Evolutionary conservation across 2,329 filamentous ascomycete genomes (phyloP).

Genomic region (Colletotrichum sojae): DNA sequence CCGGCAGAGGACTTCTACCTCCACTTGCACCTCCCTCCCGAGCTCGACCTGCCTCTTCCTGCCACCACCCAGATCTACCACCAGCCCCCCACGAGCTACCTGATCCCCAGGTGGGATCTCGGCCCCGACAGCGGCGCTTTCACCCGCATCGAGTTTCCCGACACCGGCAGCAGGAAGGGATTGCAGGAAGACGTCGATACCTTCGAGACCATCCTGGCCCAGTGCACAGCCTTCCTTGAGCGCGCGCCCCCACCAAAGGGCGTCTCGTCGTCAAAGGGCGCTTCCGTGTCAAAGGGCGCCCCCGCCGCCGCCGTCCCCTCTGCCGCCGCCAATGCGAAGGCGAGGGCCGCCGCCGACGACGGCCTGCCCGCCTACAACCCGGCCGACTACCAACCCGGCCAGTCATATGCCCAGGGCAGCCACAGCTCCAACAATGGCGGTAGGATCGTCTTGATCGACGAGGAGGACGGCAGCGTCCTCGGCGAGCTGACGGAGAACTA

Average conservation of each 20-base stretch:
- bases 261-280: slow-evolving; percentile 50
- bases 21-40: slow-evolving; percentile 92
- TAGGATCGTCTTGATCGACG: slow-evolving; percentile 92
- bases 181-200: slow-evolving; percentile 95
- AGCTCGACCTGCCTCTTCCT: slow-evolving; percentile 92
- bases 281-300: slow-evolving; percentile 20
- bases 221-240: slow-evolving; percentile 96
- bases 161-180: slow-evolving; percentile 77
- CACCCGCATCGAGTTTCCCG: slow-evolving; percentile 91
- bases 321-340: slow-evolving; percentile 44
- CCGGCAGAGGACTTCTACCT: slow-evolving; percentile 95
- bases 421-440: slow-evolving; percentile 72
- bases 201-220: slow-evolving; percentile 97
- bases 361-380: slow-evolving; percentile 82
- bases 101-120: slow-evolving; percentile 96
- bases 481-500: slow-evolving; percentile 90
- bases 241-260: slow-evolving; percentile 75
- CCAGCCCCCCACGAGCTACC: slow-evolving; percentile 91
- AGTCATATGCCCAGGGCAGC: slow-evolving; percentile 79
- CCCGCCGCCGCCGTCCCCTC: slow-evolving; percentile 36
- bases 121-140: slow-evolving; percentile 91
- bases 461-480: slow-evolving; percentile 95
- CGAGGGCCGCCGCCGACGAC: slow-evolving; percentile 53
- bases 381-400: slow-evolving; percentile 81
- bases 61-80: slow-evolving; percentile 98